Base-by-base conservation (phyloP, 2,329 filamentous ascomycete genomes). In the Gyromitra esculenta region DNA sequence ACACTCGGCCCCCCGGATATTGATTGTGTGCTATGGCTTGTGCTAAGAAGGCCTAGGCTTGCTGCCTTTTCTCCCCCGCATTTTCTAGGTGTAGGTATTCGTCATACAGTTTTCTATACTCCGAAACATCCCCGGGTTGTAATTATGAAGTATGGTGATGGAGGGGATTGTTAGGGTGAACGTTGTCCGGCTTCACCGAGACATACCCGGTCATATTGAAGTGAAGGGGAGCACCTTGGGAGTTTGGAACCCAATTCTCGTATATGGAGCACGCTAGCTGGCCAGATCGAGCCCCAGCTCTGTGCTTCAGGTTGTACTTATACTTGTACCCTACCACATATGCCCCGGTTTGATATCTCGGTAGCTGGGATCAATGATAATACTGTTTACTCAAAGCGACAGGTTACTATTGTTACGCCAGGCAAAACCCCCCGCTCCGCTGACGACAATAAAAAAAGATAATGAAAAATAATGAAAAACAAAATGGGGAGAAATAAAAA, bases 361-460 rank as follows among this genome's bases (percentile, higher is more conserved):
- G 56, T 1, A 60, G 37, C 37, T 43, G n/a, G 37, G 57, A 60
- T 25, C 57, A 43, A 43, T 25, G n/a, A 60, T 60, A 60, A 41
- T 60, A 41, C 31, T 57, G 21, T 57, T n/a, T 57, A 60, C 57
- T 60, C 35, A 60, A 54, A 57, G 13, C n/a, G 31, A 43, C 57
- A 60, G 37, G 37, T 31, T 56, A 35, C 52, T 52, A 52, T 52
- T n/a, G 54, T 8, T 60, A 25, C 57, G 35, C 57, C 18, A 60
- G n/a, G 18, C 9, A 60, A 43, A 43, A 60, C 31, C 54, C 15
- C 37, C 15, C 25, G 25, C 25, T 31, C n/a, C 37, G 8, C 57
- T 41, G 37, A 41, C 57, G 11, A 60, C 37, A 56, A 56, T 21
- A 2, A 43, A 21, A 31, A 31, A 54, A 54, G 21, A 25, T 54